These are phyloP conservation scores for Coemansia sp. DNA, from an alignment of 192 early-diverging fungal species.

Conservation along the genomic window DNA sequence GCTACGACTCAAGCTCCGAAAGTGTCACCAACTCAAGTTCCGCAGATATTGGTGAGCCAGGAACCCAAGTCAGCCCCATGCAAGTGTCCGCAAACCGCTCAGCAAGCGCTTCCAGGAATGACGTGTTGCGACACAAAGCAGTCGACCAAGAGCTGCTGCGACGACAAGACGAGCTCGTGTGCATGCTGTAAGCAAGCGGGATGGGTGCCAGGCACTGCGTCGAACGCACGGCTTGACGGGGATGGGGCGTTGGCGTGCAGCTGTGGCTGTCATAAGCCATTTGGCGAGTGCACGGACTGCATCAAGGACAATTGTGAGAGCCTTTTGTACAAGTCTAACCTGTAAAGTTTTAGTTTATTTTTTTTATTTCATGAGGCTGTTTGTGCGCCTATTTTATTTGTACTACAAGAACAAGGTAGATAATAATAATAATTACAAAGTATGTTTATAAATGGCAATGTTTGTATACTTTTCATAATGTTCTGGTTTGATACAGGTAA, in stretches of 20 bases:
- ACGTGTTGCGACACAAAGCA: slow-evolving; percentile 25
- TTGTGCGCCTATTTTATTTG: no score
- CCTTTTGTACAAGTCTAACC: slow-evolving; percentile 18
- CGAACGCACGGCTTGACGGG: slow-evolving; percentile 33
- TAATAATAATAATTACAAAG: no score
- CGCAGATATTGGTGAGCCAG: no score
- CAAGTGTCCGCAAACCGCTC: slow-evolving; percentile 10
- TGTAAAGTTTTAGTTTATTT: not conserved
- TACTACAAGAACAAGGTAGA: no score
- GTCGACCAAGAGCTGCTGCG: not conserved
- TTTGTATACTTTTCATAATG: no score
- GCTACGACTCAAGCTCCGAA: no score
- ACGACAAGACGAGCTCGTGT: slow-evolving; percentile 9
- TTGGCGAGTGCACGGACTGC: slow-evolving; percentile 58
- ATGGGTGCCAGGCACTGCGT: slow-evolving; percentile 34
- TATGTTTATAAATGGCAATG: no score
- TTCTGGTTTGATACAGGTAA: no score
- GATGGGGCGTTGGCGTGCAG: slow-evolving; percentile 60
- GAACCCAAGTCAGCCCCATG: no score
- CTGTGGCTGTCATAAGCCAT: slow-evolving; percentile 60
- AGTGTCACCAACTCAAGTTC: no score
- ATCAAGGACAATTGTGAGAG: slow-evolving; percentile 56
- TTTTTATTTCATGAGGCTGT: no score
- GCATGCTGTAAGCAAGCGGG: slow-evolving; percentile 20
- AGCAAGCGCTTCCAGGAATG: slow-evolving; percentile 22